These are phyloP conservation scores for Paratinospora sagittata DNA, from an alignment of 164 flowering plant genomes.

Conservation along the genomic window DNA sequence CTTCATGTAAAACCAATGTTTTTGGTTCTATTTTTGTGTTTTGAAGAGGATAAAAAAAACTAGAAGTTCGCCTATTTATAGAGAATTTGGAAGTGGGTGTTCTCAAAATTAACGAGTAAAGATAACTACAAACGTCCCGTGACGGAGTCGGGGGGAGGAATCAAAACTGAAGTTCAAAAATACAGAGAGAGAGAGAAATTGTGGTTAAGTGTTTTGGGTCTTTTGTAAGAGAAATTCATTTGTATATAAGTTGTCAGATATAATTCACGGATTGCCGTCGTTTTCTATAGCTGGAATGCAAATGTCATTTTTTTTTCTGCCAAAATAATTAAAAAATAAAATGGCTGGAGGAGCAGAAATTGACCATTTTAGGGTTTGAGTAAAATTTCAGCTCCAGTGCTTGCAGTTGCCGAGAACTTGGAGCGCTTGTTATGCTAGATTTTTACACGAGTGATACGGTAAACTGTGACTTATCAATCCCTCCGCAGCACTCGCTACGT, in stretches of 20 bases:
- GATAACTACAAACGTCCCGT: neutral
- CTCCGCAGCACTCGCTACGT: too few relatives aligned
- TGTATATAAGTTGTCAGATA: neutral
- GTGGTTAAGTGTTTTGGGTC: neutral
- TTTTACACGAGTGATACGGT: too few relatives aligned
- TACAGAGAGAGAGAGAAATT: neutral
- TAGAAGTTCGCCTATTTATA: neutral
- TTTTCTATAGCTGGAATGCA: neutral
- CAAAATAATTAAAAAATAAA: too few relatives aligned
- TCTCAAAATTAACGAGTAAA: neutral
- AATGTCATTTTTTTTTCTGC: neutral
- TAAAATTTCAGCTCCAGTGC: too few relatives aligned
- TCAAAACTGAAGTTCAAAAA: neutral
- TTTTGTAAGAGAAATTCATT: neutral
- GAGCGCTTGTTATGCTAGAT: too few relatives aligned
- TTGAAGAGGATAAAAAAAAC: neutral
- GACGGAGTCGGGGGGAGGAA: neutral
- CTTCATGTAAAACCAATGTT: neutral
- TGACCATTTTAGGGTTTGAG: too few relatives aligned
- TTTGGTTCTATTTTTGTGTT: neutral
- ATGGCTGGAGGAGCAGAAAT: too few relatives aligned
- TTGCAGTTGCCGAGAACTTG: too few relatives aligned
- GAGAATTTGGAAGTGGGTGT: neutral
- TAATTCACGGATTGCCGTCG: neutral
- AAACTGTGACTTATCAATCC: too few relatives aligned